phyloP scores from a whole-genome alignment of 805 yeast genomes.

The Nakazawaea anatomiae region DNA sequence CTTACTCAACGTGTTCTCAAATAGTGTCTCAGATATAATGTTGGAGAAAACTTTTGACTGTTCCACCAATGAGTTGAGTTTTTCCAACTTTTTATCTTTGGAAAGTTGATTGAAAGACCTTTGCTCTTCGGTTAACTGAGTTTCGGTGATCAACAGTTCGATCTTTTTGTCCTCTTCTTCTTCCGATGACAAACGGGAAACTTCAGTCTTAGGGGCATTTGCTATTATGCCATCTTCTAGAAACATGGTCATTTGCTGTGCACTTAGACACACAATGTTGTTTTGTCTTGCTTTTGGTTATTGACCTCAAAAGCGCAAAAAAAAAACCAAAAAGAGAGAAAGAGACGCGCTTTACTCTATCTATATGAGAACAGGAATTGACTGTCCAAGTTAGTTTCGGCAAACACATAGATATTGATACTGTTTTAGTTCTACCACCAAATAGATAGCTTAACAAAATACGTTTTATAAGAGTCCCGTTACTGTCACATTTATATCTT shows the following conservation, averaged over 20 bases:
- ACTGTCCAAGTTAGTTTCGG: too few relatives aligned
- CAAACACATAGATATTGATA: too few relatives aligned
- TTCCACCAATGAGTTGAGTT: slow-evolving; percentile 71
- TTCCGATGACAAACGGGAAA: neutral
- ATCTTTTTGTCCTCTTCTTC: slow-evolving; percentile 20
- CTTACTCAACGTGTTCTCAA: slow-evolving; percentile 26
- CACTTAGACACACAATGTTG: too few relatives aligned
- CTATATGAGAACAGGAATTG: too few relatives aligned
- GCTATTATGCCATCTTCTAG: neutral
- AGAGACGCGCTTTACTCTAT: too few relatives aligned
- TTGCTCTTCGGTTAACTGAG: slow-evolving; percentile 26
- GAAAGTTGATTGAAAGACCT: slow-evolving; percentile 37
- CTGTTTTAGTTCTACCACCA: too few relatives aligned
- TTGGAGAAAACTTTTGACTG: slow-evolving; percentile 84
- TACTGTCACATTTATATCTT: too few relatives aligned
- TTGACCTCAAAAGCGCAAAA: too few relatives aligned
- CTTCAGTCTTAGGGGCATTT: neutral
- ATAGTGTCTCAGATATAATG: slow-evolving; percentile 75
- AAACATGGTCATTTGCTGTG: neutral
- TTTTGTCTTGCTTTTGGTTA: too few relatives aligned
- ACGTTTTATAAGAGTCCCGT: too few relatives aligned
- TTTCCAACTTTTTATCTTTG: slow-evolving; percentile 52
- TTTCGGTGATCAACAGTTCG: slow-evolving; percentile 16
- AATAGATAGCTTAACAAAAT: too few relatives aligned
- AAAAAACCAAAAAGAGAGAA: too few relatives aligned